Conservation (phyloP, 345 rosid species). For the Limnanthes douglasii region DNA sequence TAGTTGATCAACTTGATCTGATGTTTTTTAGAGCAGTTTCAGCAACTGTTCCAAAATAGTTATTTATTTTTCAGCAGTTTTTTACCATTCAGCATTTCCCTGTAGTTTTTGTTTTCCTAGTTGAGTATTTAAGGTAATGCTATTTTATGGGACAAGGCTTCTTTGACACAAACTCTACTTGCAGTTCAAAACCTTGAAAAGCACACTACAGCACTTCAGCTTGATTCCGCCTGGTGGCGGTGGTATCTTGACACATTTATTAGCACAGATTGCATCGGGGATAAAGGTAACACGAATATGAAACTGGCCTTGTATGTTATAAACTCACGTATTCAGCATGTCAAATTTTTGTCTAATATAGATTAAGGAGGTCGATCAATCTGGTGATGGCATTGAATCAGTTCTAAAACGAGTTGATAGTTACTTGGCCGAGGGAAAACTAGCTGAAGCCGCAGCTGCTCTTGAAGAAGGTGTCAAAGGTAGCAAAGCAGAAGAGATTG, state of each 20-base stretch:
- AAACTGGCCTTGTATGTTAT: neutral
- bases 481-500: constrained; percentile 69
- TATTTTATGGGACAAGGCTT: too few relatives aligned
- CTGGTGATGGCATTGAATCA: constrained; percentile 65
- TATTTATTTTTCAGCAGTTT: too few relatives aligned
- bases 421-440: constrained; percentile 68
- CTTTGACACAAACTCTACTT: too few relatives aligned
- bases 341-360: constrained; percentile 5
- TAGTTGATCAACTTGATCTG: too few relatives aligned
- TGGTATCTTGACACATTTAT: constrained; percentile 66
- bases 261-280: constrained; percentile 72
- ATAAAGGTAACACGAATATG: constrained; percentile 40
- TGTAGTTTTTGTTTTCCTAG: too few relatives aligned
- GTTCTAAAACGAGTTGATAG: constrained; percentile 52
- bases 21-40: too few relatives aligned
- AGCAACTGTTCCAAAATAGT: too few relatives aligned
- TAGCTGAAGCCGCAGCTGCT: constrained; percentile 75
- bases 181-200: constrained; percentile 75
- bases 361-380: constrained; percentile 55
- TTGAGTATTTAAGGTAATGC: too few relatives aligned
- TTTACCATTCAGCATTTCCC: too few relatives aligned
- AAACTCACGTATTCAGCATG: neutral
- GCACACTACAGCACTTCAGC: constrained; percentile 70
- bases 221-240: constrained; percentile 88
- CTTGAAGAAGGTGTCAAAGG: constrained; percentile 86